A percentile compares a stretch with the other conserved stretches of the same genome.
Evolutionary conservation across 768 basidiomycete genomes (phyloP).

Genomic region (Chalciporus piperatus): DNA sequence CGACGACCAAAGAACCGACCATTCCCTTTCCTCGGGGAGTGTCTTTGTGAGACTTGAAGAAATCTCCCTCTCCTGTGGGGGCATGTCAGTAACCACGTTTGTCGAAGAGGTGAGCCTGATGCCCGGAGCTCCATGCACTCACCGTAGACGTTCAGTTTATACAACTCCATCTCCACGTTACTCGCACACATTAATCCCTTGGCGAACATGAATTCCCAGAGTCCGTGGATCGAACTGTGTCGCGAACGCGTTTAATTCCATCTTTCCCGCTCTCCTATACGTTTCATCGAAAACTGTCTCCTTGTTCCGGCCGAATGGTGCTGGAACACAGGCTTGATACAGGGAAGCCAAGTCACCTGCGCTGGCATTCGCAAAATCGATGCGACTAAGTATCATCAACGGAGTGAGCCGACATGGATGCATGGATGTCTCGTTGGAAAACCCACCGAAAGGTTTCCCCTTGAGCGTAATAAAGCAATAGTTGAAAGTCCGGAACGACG

Average conservation of each 20-base stretch:
- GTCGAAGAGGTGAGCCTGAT: not conserved
- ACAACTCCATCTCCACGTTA: conserved; percentile 32
- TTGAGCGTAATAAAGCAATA: not conserved
- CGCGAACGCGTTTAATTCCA: conserved; percentile 37
- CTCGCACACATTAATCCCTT: conserved; percentile 19
- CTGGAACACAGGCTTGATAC: conserved; percentile 8
- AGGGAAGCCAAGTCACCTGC: conserved; percentile 8
- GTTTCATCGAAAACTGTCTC: conserved; percentile 42
- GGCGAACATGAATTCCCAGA: conserved; percentile 27
- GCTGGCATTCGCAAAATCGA: not conserved
- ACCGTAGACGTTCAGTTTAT: conserved; percentile 50
- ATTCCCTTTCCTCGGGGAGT: not conserved
- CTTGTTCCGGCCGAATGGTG: conserved; percentile 33
- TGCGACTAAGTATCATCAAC: not conserved
- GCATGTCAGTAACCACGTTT: too few relatives aligned
- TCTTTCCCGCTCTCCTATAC: conserved; percentile 47
- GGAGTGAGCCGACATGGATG: not conserved
- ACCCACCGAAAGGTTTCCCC: not conserved
- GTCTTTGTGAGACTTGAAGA: not conserved
- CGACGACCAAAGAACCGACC: not conserved
- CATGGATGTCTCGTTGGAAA: too few relatives aligned
- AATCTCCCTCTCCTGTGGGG: not conserved
- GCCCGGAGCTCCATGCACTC: too few relatives aligned
- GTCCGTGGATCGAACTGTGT: conserved; percentile 31
- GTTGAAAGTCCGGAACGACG: not conserved